Conservation (phyloP, 2,329 filamentous ascomycete species). For the Aspergillus uvarum region DNA sequence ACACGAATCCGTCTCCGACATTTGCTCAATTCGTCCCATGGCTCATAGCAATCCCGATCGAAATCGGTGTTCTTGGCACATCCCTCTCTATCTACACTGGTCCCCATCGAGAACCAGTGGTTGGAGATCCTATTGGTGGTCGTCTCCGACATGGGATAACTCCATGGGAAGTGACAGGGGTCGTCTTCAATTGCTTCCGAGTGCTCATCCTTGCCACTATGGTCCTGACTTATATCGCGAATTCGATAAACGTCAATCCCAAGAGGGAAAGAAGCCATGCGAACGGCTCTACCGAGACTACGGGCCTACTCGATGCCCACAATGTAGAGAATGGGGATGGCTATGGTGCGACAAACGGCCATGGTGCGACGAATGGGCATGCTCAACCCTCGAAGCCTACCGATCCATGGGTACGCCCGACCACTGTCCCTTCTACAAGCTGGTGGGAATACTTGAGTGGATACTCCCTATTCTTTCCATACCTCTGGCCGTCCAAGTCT, state of each 20-base stretch:
- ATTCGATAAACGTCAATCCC: slow-evolving; percentile 45
- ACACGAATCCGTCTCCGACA: slow-evolving; percentile 78
- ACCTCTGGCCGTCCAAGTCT: slow-evolving; percentile 89
- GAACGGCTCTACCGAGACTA: slow-evolving; percentile 45
- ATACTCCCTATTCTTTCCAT: slow-evolving; percentile 92
- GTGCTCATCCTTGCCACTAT: slow-evolving; percentile 65
- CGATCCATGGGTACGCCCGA: slow-evolving; percentile 85
- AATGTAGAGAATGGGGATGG: slow-evolving; percentile 48
- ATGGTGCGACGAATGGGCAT: slow-evolving; percentile 50
- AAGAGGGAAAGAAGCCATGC: slow-evolving; percentile 28
- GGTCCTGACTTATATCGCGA: slow-evolving; percentile 59
- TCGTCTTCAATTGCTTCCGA: slow-evolving; percentile 63
- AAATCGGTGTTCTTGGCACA: slow-evolving; percentile 68
- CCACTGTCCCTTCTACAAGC: slow-evolving; percentile 78
- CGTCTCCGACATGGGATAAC: slow-evolving; percentile 43
- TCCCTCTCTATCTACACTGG: slow-evolving; percentile 68
- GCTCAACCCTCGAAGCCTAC: slow-evolving; percentile 47
- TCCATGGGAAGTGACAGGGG: slow-evolving; percentile 42
- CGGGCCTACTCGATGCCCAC: slow-evolving; percentile 41
- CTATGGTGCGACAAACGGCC: slow-evolving; percentile 53
- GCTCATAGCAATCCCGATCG: slow-evolving; percentile 69
- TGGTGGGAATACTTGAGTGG: slow-evolving; percentile 97
- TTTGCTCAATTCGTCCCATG: slow-evolving; percentile 78
- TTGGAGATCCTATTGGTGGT: slow-evolving; percentile 50
- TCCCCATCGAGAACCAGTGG: slow-evolving; percentile 63